phyloP scores from a whole-genome alignment of 495 filamentous ascomycete genomes.

The Stereocaulon alpinum region DNA sequence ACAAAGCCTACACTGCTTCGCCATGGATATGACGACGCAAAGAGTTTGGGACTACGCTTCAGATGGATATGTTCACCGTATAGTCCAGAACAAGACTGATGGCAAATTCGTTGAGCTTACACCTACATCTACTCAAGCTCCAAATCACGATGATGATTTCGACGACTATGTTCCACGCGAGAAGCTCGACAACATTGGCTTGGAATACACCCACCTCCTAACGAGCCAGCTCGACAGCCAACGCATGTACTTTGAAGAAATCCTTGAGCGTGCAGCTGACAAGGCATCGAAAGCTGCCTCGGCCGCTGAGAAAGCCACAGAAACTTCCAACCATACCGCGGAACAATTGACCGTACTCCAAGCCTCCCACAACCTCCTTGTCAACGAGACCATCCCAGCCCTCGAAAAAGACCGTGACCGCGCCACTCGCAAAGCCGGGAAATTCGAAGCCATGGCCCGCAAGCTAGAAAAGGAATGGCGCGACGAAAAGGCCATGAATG shows the following conservation, averaged over 20 bases:
- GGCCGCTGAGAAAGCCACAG: slow-evolving; percentile 51
- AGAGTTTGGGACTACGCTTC: slow-evolving; percentile 96
- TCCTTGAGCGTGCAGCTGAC: slow-evolving; percentile 81
- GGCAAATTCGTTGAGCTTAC: slow-evolving; percentile 84
- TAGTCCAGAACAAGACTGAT: slow-evolving; percentile 85
- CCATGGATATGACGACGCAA: slow-evolving; percentile 84
- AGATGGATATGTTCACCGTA: slow-evolving; percentile 89
- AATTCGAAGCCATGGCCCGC: slow-evolving; percentile 64
- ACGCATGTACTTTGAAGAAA: slow-evolving; percentile 86
- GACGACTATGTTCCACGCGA: slow-evolving; percentile 73
- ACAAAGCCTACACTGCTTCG: slow-evolving; percentile 76
- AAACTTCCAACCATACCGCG: slow-evolving; percentile 41
- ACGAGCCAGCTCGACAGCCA: slow-evolving; percentile 87
- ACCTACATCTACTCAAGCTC: slow-evolving; percentile 25
- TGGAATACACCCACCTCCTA: slow-evolving; percentile 89
- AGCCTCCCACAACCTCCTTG: slow-evolving; percentile 44
- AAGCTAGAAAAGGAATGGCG: slow-evolving; percentile 65
- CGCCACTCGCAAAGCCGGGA: slow-evolving; percentile 54
- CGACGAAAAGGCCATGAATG: slow-evolving; percentile 80
- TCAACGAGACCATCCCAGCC: slow-evolving; percentile 45
- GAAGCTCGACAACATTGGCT: slow-evolving; percentile 84
- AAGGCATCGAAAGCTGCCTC: slow-evolving; percentile 70
- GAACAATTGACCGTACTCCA: slow-evolving; percentile 44
- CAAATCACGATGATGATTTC: slow-evolving; percentile 28
- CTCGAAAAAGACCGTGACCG: slow-evolving; percentile 64